phyloP scores from a whole-genome alignment of 306 rosid genomes.

The Trichosanthes cucumerina region DNA sequence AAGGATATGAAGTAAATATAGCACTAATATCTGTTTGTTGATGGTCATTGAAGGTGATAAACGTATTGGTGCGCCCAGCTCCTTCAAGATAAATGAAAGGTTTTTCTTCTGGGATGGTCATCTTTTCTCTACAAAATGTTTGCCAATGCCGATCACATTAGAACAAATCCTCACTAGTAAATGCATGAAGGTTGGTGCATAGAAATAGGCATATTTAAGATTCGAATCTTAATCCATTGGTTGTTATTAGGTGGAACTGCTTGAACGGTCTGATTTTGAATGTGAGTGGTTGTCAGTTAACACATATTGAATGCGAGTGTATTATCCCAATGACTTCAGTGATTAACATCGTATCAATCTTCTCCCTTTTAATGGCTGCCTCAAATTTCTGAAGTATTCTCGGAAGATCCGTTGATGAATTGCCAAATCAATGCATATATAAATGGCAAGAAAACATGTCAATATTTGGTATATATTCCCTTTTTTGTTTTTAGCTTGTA shows the following conservation, averaged over 20 bases:
- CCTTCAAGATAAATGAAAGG: conserved; percentile 30
- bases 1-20: conserved; percentile 23
- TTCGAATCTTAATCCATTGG: conserved; percentile 8
- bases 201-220: neutral
- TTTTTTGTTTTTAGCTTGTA: neutral
- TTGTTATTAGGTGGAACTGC: conserved; percentile 9
- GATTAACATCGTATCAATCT: neutral
- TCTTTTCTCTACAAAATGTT: conserved; percentile 24
- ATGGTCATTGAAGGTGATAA: conserved; percentile 18
- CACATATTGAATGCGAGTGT: neutral
- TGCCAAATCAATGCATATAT: neutral
- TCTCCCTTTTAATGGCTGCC: neutral
- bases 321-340: neutral
- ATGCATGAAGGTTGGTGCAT: neutral
- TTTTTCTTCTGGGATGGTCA: conserved; percentile 7
- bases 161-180: neutral
- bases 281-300: neutral
- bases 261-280: neutral
- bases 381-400: neutral
- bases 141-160: neutral
- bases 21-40: conserved; percentile 23
- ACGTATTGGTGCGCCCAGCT: conserved; percentile 2
- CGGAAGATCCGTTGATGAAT: neutral
- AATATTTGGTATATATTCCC: neutral
- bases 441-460: neutral